Evolutionary conservation across 129 eudicot species (phyloP).

Genomic region (Centella asiatica): DNA sequence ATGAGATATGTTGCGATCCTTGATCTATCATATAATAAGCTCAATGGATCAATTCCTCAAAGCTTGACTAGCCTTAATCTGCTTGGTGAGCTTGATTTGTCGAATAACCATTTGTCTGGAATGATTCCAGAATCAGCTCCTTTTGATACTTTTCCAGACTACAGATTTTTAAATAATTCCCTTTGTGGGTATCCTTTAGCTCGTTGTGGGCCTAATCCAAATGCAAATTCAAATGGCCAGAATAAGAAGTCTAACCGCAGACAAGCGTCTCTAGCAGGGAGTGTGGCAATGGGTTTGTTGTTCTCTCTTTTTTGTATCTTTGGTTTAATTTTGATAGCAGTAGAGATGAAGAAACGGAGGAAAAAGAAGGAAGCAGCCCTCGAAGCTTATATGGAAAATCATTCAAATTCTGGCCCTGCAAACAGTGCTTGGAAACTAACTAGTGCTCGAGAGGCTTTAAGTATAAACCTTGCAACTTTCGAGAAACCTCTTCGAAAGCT

Average conservation of each 20-base stretch:
- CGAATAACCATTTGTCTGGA: constrained; percentile 66
- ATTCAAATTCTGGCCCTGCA: constrained; percentile 53
- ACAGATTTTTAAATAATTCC: constrained; percentile 60
- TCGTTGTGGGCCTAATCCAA: constrained; percentile 21
- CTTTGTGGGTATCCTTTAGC: constrained; percentile 85
- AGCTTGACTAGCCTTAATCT: constrained; percentile 49
- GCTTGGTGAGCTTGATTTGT: constrained; percentile 76
- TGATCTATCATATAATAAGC: constrained; percentile 66
- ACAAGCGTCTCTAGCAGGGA: constrained; percentile 78
- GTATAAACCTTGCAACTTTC: constrained; percentile 73
- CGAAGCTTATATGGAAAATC: constrained; percentile 58
- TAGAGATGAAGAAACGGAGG: constrained; percentile 60
- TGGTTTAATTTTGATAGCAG: constrained; percentile 49
- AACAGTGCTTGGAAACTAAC: constrained; percentile 67
- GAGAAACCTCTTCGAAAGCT: constrained; percentile 84
- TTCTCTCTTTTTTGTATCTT: constrained; percentile 84
- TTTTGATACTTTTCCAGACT: constrained; percentile 67
- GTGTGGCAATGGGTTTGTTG: constrained; percentile 81
- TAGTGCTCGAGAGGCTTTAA: constrained; percentile 72
- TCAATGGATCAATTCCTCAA: constrained; percentile 74
- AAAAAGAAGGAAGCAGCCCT: constrained; percentile 65
- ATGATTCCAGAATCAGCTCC: constrained; percentile 72
- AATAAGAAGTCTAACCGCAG: constrained; percentile 50
- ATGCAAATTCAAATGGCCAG: constrained; percentile 18
- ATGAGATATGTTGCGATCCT: constrained; percentile 64